phyloP scores from a whole-genome alignment of 1,284 basidiomycete genomes.

The Butyriboletus appendiculatus region DNA sequence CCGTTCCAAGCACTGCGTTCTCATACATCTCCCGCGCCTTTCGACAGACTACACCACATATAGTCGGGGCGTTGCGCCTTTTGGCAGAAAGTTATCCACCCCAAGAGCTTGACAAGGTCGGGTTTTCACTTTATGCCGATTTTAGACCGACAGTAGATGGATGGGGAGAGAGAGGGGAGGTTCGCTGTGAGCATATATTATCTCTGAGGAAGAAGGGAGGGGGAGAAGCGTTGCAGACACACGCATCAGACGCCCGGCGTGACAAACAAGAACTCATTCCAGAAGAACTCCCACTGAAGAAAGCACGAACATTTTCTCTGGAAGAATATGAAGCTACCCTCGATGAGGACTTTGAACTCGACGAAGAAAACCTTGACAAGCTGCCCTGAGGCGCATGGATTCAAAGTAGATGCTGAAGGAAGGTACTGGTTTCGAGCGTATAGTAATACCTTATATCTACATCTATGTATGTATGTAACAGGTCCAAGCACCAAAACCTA shows the following conservation, averaged over 20 bases:
- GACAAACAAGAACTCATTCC: background rate
- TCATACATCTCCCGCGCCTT: constrained; percentile 83
- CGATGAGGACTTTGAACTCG: constrained; percentile 44
- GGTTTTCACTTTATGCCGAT: constrained; percentile 73
- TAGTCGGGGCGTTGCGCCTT: constrained; percentile 81
- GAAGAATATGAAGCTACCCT: constrained; percentile 56
- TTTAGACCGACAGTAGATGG: constrained; percentile 72
- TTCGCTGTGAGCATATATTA: constrained; percentile 64
- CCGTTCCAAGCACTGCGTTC: constrained; percentile 73
- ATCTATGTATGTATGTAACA: constrained; percentile 34
- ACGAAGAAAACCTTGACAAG: constrained; percentile 42
- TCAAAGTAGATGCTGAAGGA: constrained; percentile 15
- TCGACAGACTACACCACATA: constrained; percentile 69
- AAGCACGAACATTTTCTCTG: constrained; percentile 38
- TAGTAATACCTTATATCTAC: constrained; percentile 23
- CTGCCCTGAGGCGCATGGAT: constrained; percentile 9
- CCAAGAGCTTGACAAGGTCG: constrained; percentile 67
- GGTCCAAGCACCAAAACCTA: constrained; percentile 3
- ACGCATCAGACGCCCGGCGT: background rate
- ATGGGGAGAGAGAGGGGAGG: constrained; percentile 75
- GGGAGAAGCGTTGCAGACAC: background rate
- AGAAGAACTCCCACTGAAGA: constrained; percentile 33
- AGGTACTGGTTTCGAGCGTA: constrained; percentile 15
- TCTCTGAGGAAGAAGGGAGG: constrained; percentile 44
- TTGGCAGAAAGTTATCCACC: constrained; percentile 70